phyloP scores from a whole-genome alignment of 768 basidiomycete genomes.

The Russula vinacea region DNA sequence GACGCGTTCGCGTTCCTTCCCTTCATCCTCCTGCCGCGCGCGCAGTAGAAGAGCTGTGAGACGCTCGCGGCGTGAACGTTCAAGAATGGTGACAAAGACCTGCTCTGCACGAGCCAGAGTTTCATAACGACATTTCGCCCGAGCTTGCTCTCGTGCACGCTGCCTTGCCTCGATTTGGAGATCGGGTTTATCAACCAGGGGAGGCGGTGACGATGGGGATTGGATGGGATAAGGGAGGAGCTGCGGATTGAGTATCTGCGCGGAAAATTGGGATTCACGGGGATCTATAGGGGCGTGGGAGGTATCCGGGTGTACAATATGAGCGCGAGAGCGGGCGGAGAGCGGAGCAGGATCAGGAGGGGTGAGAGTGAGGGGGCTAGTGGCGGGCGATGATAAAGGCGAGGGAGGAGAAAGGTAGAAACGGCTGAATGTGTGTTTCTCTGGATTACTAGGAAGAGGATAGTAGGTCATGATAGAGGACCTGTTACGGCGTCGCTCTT shows the following conservation, averaged over 20 bases:
- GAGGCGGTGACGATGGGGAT: slow-evolving; percentile 8
- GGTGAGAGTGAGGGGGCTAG: slow-evolving; percentile 19
- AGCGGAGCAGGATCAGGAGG: slow-evolving; percentile 26
- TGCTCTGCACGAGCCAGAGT: slow-evolving; percentile 21
- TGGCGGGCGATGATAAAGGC: slow-evolving; percentile 19
- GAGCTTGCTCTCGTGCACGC: slow-evolving; percentile 17
- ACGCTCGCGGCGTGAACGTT: slow-evolving; percentile 28
- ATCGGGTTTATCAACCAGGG: slow-evolving; percentile 2
- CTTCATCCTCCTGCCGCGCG: slow-evolving; percentile 17
- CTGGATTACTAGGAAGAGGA: slow-evolving; percentile 23
- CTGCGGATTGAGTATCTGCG: slow-evolving; percentile 7
- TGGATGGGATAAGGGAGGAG: slow-evolving; percentile 12
- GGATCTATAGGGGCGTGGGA: slow-evolving; percentile 25
- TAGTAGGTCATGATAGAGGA: slow-evolving; percentile 17
- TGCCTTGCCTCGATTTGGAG: neutral
- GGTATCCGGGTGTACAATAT: slow-evolving; percentile 9
- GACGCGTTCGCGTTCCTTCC: slow-evolving; percentile 14
- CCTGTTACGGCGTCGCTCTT: slow-evolving; percentile 24
- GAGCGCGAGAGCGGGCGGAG: slow-evolving; percentile 1
- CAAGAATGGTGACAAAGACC: slow-evolving; percentile 17
- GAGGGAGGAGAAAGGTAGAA: slow-evolving; percentile 16
- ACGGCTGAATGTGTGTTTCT: slow-evolving; percentile 9
- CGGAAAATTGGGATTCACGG: neutral
- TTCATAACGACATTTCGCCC: slow-evolving; percentile 24
- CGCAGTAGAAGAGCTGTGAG: slow-evolving; percentile 14